Evolutionary conservation across 768 basidiomycete species (phyloP), one percentile per base, ranked within the genome.

Genomic region (Hebeloma cylindrosporum): DNA sequence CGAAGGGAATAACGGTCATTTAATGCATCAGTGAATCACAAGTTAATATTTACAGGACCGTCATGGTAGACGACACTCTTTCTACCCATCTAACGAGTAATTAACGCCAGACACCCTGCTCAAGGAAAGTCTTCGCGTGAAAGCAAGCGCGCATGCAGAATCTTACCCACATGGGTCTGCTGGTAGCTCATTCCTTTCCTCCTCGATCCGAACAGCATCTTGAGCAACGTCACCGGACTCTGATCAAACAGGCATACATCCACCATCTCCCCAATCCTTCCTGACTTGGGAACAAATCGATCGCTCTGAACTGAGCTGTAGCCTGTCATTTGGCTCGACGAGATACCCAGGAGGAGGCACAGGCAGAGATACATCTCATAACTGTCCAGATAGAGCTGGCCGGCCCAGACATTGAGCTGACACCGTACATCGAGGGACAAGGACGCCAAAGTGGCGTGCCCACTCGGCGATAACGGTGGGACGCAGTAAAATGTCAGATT

Each of bases 331-430:
- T 58, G 47, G 30, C 40, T 45, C 5, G 55, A 39, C 21, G 62
- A 52, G 10, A 74, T 18, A 3, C 73, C 66, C 23, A 77, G 54
- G 42, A 68, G 58, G 16, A 55, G 48, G 45, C 74, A 74, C 10
- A 71, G 26, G 1, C 45, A 51, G 20, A 47, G 47, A 40, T 75
- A 77, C 2, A 64, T 52, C 8, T 44, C 45, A 17, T 63, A 53
- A 18, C 67, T 53, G 7, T 54, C 56, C 27, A 74, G 41, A 43
- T 69, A 77, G 3, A 77, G 60, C 42, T 77, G 72, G 2, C 73
- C 75, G 9, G 73, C 70, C 51, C 69, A 74, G 22, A 75, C 46
- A 27, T 70, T 73, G 26, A 77, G 57, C 34, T 74, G 71, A 18
- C 39, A 42, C 21, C 60, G 61, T 6, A 58, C 36, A 6, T 45